A percentile compares a stretch with the other conserved stretches of the same genome.
Evolutionary conservation across 345 rosid species (phyloP).

Genomic region (Euphorbia tirucalli): DNA sequence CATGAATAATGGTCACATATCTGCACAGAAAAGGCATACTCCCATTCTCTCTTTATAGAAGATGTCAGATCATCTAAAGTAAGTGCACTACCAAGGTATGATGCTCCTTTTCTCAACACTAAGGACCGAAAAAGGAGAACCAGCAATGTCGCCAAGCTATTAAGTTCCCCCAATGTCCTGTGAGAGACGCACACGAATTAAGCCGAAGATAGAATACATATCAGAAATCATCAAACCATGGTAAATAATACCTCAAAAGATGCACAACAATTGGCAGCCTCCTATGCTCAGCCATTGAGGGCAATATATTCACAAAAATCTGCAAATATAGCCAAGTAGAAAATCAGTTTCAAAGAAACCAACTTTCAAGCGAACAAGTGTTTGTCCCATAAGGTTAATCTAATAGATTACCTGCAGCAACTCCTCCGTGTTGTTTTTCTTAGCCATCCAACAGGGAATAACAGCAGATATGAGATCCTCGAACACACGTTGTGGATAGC

Average conservation of each 20-base stretch:
- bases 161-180: slow-evolving; percentile 81
- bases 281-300: slow-evolving; percentile 74
- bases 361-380: not conserved
- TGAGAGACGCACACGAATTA: slow-evolving; percentile 22
- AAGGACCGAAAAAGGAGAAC: slow-evolving; percentile 66
- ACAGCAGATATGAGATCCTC: slow-evolving; percentile 78
- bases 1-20: slow-evolving; percentile 76
- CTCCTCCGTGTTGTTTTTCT: slow-evolving; percentile 49
- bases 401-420: slow-evolving; percentile 59
- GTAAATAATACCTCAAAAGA: slow-evolving; percentile 62
- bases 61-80: slow-evolving; percentile 36
- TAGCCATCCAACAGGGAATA: slow-evolving; percentile 80
- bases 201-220: slow-evolving; percentile 14
- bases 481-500: slow-evolving; percentile 63
- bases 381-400: not conserved
- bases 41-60: slow-evolving; percentile 63
- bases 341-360: slow-evolving; percentile 7
- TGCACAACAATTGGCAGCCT: slow-evolving; percentile 61
- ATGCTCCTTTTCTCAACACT: slow-evolving; percentile 48
- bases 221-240: slow-evolving; percentile 7
- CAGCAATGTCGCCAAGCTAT: slow-evolving; percentile 75
- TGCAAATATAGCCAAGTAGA: slow-evolving; percentile 25
- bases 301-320: slow-evolving; percentile 78
- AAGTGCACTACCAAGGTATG: slow-evolving; percentile 28
- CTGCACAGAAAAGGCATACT: slow-evolving; percentile 68